phyloP scores from a whole-genome alignment of 495 filamentous ascomycete species.

The Tetracladium setigerum region DNA sequence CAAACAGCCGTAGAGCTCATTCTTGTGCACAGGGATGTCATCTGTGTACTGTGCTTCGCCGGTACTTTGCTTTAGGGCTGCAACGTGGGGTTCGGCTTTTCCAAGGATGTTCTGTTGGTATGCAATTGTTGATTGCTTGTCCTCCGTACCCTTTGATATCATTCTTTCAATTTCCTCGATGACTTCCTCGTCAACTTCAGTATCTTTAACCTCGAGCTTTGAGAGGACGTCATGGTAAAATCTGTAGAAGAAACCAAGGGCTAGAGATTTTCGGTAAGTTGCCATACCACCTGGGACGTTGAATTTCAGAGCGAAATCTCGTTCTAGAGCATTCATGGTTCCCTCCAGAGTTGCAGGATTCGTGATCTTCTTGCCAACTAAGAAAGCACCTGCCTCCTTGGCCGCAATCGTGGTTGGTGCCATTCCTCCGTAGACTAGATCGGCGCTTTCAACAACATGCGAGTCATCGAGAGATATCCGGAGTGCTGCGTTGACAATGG shows the following conservation, averaged over 20 bases:
- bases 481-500: slow-evolving; percentile 83
- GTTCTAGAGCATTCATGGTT: slow-evolving; percentile 75
- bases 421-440: slow-evolving; percentile 86
- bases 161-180: slow-evolving; percentile 59
- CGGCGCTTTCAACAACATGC: slow-evolving; percentile 59
- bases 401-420: slow-evolving; percentile 79
- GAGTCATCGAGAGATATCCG: slow-evolving; percentile 58
- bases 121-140: slow-evolving; percentile 40
- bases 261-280: slow-evolving; percentile 85
- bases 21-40: slow-evolving; percentile 80
- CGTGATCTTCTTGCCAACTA: slow-evolving; percentile 72
- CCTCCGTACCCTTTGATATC: slow-evolving; percentile 56
- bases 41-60: slow-evolving; percentile 96
- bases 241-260: slow-evolving; percentile 80
- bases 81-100: slow-evolving; percentile 74
- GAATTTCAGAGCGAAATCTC: slow-evolving; percentile 80
- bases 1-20: slow-evolving; percentile 81
- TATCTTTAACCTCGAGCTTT: slow-evolving; percentile 32
- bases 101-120: slow-evolving; percentile 76
- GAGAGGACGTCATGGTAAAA: slow-evolving; percentile 67
- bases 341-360: slow-evolving; percentile 78
- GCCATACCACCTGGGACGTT: slow-evolving; percentile 94
- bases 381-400: slow-evolving; percentile 60
- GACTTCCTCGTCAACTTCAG: slow-evolving; percentile 48
- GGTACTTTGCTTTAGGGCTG: slow-evolving; percentile 87